Evolutionary conservation across 257 asterid species (phyloP).

Genomic region (Apocynum venetum): DNA sequence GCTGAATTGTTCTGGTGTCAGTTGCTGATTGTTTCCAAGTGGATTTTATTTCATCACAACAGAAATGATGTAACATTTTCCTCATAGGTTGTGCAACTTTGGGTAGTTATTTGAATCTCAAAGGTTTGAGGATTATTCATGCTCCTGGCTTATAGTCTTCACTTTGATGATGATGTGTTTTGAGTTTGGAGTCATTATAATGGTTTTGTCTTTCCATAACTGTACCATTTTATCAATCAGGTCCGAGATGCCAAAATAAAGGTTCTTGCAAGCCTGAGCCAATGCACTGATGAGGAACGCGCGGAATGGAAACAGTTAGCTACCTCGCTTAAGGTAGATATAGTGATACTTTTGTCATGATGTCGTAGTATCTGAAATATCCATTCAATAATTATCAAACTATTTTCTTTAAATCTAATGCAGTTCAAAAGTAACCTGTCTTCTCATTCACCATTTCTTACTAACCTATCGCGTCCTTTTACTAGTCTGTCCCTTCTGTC

Average conservation of each 20-base stretch:
- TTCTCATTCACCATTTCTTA: not conserved
- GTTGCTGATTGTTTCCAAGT: not conserved
- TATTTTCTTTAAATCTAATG: not conserved
- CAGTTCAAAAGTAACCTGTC: not conserved
- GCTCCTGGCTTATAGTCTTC: not conserved
- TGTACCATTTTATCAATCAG: conserved; percentile 44
- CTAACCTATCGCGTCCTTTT: not conserved
- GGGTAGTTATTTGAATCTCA: not conserved
- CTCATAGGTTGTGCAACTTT: not conserved
- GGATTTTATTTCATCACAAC: not conserved
- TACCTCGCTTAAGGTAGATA: conserved; percentile 60
- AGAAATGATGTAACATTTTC: not conserved
- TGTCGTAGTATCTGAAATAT: not conserved
- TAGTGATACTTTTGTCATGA: conserved; percentile 1
- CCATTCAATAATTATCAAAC: not conserved
- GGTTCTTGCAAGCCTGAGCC: conserved; percentile 72
- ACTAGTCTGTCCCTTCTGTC: not conserved
- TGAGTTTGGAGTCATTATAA: not conserved
- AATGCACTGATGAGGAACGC: conserved; percentile 63
- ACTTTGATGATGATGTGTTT: not conserved
- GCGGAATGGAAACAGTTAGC: conserved; percentile 80
- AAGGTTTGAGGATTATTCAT: not conserved
- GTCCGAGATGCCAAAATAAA: conserved; percentile 86
- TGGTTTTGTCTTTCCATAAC: conserved; percentile 5
- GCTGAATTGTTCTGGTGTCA: not conserved